Evolutionary conservation across 495 filamentous ascomycete genomes (phyloP).

Genomic region (Trichodelitschia bisporula): DNA sequence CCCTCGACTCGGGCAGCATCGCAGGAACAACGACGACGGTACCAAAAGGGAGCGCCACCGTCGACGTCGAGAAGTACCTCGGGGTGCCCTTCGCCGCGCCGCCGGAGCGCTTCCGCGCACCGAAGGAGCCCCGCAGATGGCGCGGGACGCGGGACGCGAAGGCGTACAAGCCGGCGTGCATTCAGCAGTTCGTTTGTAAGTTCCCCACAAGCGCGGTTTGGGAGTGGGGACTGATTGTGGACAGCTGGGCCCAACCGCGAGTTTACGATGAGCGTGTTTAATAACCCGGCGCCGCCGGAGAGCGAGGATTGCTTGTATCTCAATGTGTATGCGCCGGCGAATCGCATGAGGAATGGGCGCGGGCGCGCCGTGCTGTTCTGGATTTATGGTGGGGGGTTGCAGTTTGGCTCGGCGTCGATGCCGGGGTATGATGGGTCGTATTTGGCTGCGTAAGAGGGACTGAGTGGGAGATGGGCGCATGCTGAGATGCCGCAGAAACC

Average conservation of each 20-base stretch:
- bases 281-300: slow-evolving; percentile 11
- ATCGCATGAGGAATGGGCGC: slow-evolving; percentile 6
- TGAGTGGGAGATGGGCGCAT: no score
- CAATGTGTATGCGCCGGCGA: slow-evolving; percentile 15
- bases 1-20: slow-evolving; percentile 8
- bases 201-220: no score
- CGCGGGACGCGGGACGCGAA: slow-evolving; percentile 10
- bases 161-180: slow-evolving; percentile 14
- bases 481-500: no score
- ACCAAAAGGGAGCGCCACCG: slow-evolving; percentile 7
- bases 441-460: slow-evolving; percentile 3
- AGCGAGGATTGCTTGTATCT: slow-evolving; percentile 19
- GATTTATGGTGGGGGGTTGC: slow-evolving; percentile 12
- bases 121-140: slow-evolving; percentile 8
- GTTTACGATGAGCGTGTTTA: slow-evolving; percentile 14
- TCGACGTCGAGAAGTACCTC: slow-evolving; percentile 12
- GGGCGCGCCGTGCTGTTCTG: slow-evolving; percentile 13
- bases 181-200: slow-evolving; percentile 17
- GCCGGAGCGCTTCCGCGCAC: slow-evolving; percentile 16
- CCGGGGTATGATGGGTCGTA: slow-evolving; percentile 2
- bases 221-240: no score
- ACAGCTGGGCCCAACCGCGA: slow-evolving; percentile 5
- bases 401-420: slow-evolving; percentile 6
- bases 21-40: slow-evolving; percentile 12
- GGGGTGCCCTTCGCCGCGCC: slow-evolving; percentile 14